Evolutionary conservation across 2,329 filamentous ascomycete genomes (phyloP).

Genomic region (Simplicillium aogashimaense): DNA sequence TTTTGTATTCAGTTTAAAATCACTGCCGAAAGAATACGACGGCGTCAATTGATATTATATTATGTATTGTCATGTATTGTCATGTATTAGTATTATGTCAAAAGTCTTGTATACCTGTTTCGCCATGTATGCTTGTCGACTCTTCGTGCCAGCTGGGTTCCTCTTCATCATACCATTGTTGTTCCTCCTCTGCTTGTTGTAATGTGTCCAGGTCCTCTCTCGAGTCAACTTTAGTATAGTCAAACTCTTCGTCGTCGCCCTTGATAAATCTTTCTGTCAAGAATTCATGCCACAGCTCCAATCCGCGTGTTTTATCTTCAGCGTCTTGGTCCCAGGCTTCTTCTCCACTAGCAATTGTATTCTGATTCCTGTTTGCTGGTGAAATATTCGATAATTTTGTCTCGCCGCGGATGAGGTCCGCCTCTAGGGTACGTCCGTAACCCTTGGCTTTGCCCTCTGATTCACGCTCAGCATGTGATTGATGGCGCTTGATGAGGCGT

Average conservation of each 20-base stretch:
- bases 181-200: slow-evolving; percentile 52
- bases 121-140: slow-evolving; percentile 31
- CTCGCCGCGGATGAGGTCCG: slow-evolving; percentile 67
- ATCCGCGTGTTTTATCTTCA: slow-evolving; percentile 50
- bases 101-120: slow-evolving; percentile 66
- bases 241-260: slow-evolving; percentile 69
- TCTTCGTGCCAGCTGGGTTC: slow-evolving; percentile 55
- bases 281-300: slow-evolving; percentile 59
- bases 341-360: background rate
- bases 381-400: slow-evolving; percentile 53
- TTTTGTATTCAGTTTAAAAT: background rate
- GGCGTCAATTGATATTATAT: too few relatives aligned
- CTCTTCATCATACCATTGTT: slow-evolving; percentile 73
- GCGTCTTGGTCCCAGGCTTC: slow-evolving; percentile 19
- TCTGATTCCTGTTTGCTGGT: slow-evolving; percentile 28
- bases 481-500: slow-evolving; percentile 66
- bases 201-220: slow-evolving; percentile 61
- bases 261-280: slow-evolving; percentile 65
- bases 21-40: background rate
- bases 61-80: too few relatives aligned
- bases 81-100: slow-evolving; percentile 22
- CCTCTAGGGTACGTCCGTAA: slow-evolving; percentile 69
- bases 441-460: slow-evolving; percentile 64
- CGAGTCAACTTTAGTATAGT: slow-evolving; percentile 61
- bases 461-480: slow-evolving; percentile 62